Percentiles rank a stretch among this genome's conserved stretches.
Conservation (phyloP, 805 yeast genomes). For the Priceomyces medius region DNA sequence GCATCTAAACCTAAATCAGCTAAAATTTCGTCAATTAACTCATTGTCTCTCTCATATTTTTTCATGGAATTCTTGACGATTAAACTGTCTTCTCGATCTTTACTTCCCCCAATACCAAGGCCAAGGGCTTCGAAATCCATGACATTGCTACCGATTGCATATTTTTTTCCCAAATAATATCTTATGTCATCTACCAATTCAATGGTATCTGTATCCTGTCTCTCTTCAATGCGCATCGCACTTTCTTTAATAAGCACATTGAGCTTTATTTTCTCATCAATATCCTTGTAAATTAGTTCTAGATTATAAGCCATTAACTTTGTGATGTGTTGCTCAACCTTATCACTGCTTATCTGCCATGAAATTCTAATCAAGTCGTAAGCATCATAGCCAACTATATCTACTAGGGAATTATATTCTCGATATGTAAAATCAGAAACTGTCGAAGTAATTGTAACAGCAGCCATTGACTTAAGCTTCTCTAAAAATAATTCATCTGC, state of each 20-base stretch:
- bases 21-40: conserved; percentile 27
- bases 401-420: conserved; percentile 18
- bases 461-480: conserved; percentile 63
- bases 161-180: conserved; percentile 51
- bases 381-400: conserved; percentile 35
- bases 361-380: conserved; percentile 61
- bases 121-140: conserved; percentile 25
- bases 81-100: conserved; percentile 15
- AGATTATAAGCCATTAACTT: conserved; percentile 54
- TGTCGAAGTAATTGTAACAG: conserved; percentile 43
- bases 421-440: conserved; percentile 18
- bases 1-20: conserved; percentile 31
- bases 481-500: conserved; percentile 64
- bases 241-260: conserved; percentile 34
- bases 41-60: conserved; percentile 26
- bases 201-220: conserved; percentile 78
- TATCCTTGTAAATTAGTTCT: conserved; percentile 25
- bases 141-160: conserved; percentile 27
- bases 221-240: conserved; percentile 53
- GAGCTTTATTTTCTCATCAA: conserved; percentile 27
- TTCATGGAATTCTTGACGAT: conserved; percentile 15
- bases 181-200: conserved; percentile 78
- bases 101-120: conserved; percentile 10
- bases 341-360: conserved; percentile 65
- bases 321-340: conserved; percentile 65